phyloP scores from a whole-genome alignment of 2,329 filamentous ascomycete species.

The Epichloe sp. region DNA sequence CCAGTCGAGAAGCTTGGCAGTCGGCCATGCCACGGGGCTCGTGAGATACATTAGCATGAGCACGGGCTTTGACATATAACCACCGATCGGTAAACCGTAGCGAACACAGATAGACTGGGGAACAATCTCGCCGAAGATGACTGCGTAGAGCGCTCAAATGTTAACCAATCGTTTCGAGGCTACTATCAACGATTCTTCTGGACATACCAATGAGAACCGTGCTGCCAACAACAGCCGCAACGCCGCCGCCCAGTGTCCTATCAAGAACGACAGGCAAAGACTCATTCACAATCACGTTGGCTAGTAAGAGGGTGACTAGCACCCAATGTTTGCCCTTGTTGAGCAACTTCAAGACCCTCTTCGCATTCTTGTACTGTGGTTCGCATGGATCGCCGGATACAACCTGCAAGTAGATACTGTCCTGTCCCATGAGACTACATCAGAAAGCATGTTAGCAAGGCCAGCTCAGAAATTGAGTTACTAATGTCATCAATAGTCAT shows the following conservation, averaged over 20 bases:
- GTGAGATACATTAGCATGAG: conserved; percentile 83
- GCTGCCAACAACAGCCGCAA: conserved; percentile 85
- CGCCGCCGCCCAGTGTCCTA: conserved; percentile 82
- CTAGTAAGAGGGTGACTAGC: conserved; percentile 79
- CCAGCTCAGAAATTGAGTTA: neutral
- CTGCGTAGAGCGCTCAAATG: conserved; percentile 30
- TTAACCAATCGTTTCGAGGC: conserved; percentile 7
- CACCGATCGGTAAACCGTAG: conserved; percentile 88
- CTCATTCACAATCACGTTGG: conserved; percentile 97
- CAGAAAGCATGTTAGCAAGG: conserved; percentile 1
- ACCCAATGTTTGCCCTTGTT: conserved; percentile 96
- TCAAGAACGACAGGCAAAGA: conserved; percentile 91
- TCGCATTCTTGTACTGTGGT: conserved; percentile 75
- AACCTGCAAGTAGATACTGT: conserved; percentile 95
- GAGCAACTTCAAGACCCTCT: conserved; percentile 65
- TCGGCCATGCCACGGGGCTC: conserved; percentile 83
- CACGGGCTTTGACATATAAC: conserved; percentile 83
- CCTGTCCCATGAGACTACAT: conserved; percentile 50
- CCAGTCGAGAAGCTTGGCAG: conserved; percentile 87
- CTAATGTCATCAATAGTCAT: neutral
- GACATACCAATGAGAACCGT: conserved; percentile 83
- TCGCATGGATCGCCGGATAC: conserved; percentile 75
- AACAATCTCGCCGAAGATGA: conserved; percentile 95
- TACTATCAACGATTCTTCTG: neutral
- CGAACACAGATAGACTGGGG: conserved; percentile 94